A percentile compares a stretch with the other conserved stretches of the same genome.
Evolutionary conservation across 768 basidiomycete species (phyloP).

Genomic region (Kwoniella pini): DNA sequence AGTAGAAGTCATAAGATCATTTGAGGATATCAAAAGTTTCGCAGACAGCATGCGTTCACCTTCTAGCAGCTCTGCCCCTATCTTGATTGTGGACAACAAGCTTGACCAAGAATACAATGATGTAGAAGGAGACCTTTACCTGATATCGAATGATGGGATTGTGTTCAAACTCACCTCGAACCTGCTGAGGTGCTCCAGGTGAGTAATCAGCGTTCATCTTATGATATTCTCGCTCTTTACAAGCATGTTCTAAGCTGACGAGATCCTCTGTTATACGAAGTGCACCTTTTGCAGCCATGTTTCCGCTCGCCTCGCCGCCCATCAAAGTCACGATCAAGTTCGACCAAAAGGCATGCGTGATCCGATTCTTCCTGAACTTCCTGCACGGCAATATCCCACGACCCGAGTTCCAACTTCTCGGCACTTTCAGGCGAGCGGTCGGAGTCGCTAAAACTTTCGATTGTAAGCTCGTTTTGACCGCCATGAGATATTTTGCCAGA

Average conservation of each 20-base stretch:
- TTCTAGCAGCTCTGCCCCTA: background rate
- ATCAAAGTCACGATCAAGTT: background rate
- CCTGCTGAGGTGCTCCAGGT: constrained; percentile 9
- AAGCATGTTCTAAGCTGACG: no score
- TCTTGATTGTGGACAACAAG: background rate
- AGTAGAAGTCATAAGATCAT: no score
- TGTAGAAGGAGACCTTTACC: constrained; percentile 2
- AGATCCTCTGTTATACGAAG: no score
- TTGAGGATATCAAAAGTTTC: no score
- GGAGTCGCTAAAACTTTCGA: background rate
- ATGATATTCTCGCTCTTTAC: no score
- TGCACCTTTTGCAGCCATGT: no score
- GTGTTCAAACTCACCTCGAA: constrained; percentile 6
- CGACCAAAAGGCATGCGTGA: background rate
- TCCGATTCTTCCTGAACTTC: constrained; percentile 13
- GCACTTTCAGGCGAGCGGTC: background rate
- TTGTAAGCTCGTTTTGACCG: background rate
- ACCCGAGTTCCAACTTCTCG: background rate
- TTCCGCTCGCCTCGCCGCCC: background rate
- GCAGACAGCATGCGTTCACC: no score
- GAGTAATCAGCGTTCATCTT: background rate
- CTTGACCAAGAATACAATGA: constrained; percentile 11
- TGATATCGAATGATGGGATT: constrained; percentile 11
- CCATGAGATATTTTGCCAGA: background rate
- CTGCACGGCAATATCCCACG: constrained; percentile 1